Evolutionary conservation across 2,329 filamentous ascomycete genomes (phyloP).

Genomic region (Colletotrichum navitas): DNA sequence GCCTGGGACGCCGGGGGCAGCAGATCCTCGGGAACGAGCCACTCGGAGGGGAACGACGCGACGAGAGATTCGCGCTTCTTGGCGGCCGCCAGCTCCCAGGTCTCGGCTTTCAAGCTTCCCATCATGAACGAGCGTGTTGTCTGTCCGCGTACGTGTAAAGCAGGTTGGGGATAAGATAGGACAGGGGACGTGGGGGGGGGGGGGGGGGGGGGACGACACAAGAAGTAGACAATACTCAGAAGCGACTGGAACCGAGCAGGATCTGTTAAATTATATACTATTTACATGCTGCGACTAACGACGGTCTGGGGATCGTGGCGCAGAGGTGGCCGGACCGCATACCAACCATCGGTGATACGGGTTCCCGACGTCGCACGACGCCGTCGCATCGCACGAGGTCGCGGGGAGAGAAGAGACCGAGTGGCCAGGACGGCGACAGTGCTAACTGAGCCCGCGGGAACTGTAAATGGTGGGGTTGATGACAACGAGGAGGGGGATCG

Average conservation of each 20-base stretch:
- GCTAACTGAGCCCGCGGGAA: slow-evolving; percentile 27
- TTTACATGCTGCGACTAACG: slow-evolving; percentile 21
- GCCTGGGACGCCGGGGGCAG: slow-evolving; percentile 66
- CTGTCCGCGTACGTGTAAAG: neutral
- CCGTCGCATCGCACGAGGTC: slow-evolving; percentile 4
- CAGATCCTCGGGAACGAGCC: slow-evolving; percentile 65
- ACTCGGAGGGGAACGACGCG: slow-evolving; percentile 68
- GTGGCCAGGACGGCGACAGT: slow-evolving; percentile 17
- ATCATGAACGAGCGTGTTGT: neutral
- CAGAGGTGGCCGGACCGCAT: neutral
- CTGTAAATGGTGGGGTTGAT: slow-evolving; percentile 10
- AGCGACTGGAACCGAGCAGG: neutral
- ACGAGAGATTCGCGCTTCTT: slow-evolving; percentile 58
- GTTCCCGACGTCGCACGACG: neutral
- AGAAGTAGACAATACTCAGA: neutral
- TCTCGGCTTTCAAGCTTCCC: slow-evolving; percentile 34
- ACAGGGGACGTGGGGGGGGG: neutral
- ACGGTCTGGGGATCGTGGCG: slow-evolving; percentile 4
- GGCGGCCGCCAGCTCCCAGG: slow-evolving; percentile 58
- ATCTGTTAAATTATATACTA: slow-evolving; percentile 41
- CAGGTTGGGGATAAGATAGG: neutral
- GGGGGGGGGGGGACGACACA: neutral
- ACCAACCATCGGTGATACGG: slow-evolving; percentile 26
- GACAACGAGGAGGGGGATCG: neutral
- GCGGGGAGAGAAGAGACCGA: neutral